Conservation (phyloP, 805 yeast species). For the Debaryomyces hansenii region DNA sequence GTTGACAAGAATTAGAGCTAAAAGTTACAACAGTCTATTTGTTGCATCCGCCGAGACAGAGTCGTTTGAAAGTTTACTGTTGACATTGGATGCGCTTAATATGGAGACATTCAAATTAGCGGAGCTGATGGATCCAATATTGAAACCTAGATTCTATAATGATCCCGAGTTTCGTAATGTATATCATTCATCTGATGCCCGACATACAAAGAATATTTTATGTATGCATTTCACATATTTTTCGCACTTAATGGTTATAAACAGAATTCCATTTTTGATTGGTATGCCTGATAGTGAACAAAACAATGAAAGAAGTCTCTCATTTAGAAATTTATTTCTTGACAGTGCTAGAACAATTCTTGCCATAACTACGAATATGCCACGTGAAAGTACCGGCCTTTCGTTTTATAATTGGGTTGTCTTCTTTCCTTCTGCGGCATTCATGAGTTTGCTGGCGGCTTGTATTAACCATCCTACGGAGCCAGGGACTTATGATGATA, state of each 20-base stretch:
- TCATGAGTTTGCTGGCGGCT: constrained; percentile 25
- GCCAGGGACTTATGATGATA: constrained; percentile 27
- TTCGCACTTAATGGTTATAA: constrained; percentile 24
- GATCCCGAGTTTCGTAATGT: constrained; percentile 27
- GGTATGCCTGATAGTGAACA: constrained; percentile 10
- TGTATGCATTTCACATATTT: constrained; percentile 30
- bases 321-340: constrained; percentile 21
- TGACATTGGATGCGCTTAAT: constrained; percentile 26
- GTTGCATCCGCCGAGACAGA: constrained; percentile 25
- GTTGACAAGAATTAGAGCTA: constrained; percentile 28
- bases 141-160: constrained; percentile 31
- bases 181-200: background rate
- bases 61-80: constrained; percentile 18
- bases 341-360: constrained; percentile 30
- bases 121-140: constrained; percentile 13
- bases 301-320: constrained; percentile 11
- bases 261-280: constrained; percentile 27
- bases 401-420: constrained; percentile 33
- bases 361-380: constrained; percentile 21
- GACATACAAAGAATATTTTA: constrained; percentile 15
- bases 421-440: constrained; percentile 34
- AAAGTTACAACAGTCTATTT: constrained; percentile 30
- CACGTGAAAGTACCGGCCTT: constrained; percentile 16
- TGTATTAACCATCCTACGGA: constrained; percentile 30
- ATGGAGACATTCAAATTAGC: constrained; percentile 26